Percentiles rank a stretch among this genome's conserved stretches.
phyloP scores from a whole-genome alignment of 2,329 filamentous ascomycete species.

The Cladosporium sp. region DNA sequence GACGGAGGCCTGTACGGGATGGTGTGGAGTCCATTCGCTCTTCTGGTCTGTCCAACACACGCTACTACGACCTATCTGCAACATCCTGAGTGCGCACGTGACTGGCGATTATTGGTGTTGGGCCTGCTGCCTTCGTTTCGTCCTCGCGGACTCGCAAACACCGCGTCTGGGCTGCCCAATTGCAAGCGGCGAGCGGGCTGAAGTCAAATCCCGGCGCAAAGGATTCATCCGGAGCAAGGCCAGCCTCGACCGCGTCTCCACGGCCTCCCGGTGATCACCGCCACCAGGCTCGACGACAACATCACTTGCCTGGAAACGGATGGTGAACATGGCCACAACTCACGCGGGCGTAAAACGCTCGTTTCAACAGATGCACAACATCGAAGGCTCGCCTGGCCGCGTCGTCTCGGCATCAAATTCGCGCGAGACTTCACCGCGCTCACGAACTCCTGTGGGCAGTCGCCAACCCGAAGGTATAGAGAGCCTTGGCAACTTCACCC shows the following conservation, averaged over 20 bases:
- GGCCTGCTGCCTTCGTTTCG: too few species aligned
- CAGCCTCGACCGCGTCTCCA: background rate
- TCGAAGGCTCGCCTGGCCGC: conserved; percentile 11
- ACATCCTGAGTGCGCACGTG: too few species aligned
- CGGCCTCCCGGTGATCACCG: background rate
- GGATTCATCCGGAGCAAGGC: conserved; percentile 7
- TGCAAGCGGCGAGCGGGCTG: background rate
- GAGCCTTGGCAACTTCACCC: conserved; percentile 9
- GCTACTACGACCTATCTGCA: too few species aligned
- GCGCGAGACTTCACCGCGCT: conserved; percentile 13
- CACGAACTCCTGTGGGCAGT: conserved; percentile 6
- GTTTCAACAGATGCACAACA: conserved; percentile 22
- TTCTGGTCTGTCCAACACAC: too few species aligned
- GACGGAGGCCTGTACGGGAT: background rate
- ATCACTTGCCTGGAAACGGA: background rate
- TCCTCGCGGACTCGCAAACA: too few species aligned
- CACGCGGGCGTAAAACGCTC: conserved; percentile 27
- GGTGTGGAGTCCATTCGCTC: too few species aligned
- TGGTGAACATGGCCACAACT: conserved; percentile 19
- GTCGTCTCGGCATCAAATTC: conserved; percentile 4
- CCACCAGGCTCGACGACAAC: background rate
- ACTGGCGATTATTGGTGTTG: too few species aligned
- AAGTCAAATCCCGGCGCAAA: conserved; percentile 9
- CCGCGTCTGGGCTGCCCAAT: too few species aligned
- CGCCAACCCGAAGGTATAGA: conserved; percentile 6